phyloP scores from a whole-genome alignment of 148 eudicot species.

The Spergularia bocconei region DNA sequence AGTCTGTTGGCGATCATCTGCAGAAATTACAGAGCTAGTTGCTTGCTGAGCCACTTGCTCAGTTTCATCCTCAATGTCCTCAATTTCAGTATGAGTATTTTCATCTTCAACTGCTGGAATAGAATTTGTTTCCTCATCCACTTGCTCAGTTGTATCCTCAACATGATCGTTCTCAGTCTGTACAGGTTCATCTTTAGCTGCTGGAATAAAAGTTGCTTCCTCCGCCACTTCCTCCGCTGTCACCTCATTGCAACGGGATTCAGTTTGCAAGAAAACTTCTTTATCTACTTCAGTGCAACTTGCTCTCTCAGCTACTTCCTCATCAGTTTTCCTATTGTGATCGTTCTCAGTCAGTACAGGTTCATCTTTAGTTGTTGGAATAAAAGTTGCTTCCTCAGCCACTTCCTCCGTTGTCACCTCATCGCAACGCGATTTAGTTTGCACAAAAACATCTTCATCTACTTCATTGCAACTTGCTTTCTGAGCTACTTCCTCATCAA shows the following conservation, averaged over 20 bases:
- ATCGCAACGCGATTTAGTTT: slow-evolving; percentile 16
- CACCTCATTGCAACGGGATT: slow-evolving; percentile 11
- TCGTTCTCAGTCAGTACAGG: not conserved
- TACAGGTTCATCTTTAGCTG: not conserved
- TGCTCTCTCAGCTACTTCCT: slow-evolving; percentile 31
- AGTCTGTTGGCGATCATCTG: slow-evolving; percentile 26
- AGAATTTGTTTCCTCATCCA: slow-evolving; percentile 23
- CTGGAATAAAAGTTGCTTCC: slow-evolving; percentile 1
- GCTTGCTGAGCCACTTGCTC: slow-evolving; percentile 25
- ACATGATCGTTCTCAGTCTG: not conserved
- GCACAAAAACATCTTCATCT: slow-evolving; percentile 26
- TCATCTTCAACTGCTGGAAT: not conserved
- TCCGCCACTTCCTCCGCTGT: not conserved
- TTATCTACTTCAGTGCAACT: slow-evolving; percentile 25
- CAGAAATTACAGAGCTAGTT: slow-evolving; percentile 23
- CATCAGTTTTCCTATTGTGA: slow-evolving; percentile 5
- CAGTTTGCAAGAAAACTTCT: slow-evolving; percentile 27
- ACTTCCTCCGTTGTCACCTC: slow-evolving; percentile 7
- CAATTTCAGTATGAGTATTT: not conserved
- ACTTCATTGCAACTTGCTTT: slow-evolving; percentile 24
- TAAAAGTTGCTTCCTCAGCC: slow-evolving; percentile 4
- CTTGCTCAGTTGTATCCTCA: slow-evolving; percentile 14
- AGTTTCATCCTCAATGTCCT: slow-evolving; percentile 1
- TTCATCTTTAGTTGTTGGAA: slow-evolving; percentile 2
- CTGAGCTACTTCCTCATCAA: slow-evolving; percentile 30